phyloP scores from a whole-genome alignment of 139 green algal species.

The Chlorella sp. region DNA sequence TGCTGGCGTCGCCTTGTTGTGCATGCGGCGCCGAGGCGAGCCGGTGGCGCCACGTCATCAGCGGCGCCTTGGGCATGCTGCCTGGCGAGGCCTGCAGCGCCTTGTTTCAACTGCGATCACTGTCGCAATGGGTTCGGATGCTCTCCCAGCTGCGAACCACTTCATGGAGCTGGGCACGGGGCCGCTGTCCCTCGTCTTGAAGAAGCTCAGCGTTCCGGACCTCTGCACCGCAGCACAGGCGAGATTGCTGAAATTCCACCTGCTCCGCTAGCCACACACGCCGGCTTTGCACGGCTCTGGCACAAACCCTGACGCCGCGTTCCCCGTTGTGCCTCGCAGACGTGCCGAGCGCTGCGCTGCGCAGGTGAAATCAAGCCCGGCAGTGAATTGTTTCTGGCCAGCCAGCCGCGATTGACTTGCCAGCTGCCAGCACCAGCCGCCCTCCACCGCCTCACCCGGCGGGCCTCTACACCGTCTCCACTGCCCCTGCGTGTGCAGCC shows the following conservation, averaged over 20 bases:
- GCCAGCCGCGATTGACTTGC: not conserved
- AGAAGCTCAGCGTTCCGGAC: not conserved
- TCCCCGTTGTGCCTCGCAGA: not conserved
- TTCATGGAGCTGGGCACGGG: not conserved
- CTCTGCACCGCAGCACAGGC: not conserved
- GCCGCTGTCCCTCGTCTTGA: not conserved
- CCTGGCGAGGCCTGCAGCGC: too few species aligned
- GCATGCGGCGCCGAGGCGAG: too few species aligned
- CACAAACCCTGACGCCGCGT: not conserved
- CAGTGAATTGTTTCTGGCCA: not conserved
- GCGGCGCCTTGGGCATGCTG: too few species aligned
- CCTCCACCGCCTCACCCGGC: not conserved
- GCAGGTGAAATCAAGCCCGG: not conserved
- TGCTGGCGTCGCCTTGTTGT: too few species aligned
- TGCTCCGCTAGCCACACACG: not conserved
- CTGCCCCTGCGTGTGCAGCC: not conserved
- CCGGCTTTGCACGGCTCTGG: not conserved
- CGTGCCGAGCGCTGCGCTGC: not conserved
- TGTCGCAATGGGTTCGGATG: too few species aligned
- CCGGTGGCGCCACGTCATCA: too few species aligned
- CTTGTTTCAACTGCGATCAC: too few species aligned
- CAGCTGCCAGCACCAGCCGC: not conserved
- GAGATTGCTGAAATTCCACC: not conserved
- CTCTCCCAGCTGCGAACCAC: too few species aligned
- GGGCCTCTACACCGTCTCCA: too few species aligned